Evolutionary conservation across 2,329 filamentous ascomycete species (phyloP), one percentile per base, ranked within the genome.

Genomic region (Penicillium sp.): DNA sequence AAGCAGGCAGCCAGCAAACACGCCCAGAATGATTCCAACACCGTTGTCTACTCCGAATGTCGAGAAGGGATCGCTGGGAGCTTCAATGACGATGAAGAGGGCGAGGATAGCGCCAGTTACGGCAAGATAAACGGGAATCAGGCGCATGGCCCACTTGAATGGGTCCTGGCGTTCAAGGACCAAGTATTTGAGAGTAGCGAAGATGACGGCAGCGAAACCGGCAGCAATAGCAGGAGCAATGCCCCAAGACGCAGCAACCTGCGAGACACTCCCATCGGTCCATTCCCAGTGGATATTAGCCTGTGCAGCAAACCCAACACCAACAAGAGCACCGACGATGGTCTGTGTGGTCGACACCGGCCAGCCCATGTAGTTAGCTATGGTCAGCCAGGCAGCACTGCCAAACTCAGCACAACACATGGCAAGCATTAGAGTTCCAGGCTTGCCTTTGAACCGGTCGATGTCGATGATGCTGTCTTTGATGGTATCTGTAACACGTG

Each of bases 1-100:
- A 23, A 61, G 8, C 4, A 65, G 51, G 17, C 64, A 67, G 10
- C 63, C 64, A 13, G 54, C 51, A 46, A 66, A 61, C 3, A 66
- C 63, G 17, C 64, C 64, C 3, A 67, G 40, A 12, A 67, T 58
- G 17, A 66, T 67, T 1, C 64, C 64, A 3, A 44, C 56, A 0
- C 54, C 60, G 27, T 61, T 66, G 17, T 62, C 64, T 18, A 52
- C 61, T 13, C 64, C 63, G 29, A 66, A 65, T 12, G n/a, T n/a
- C n/a, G n/a, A 49, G 0, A 57, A 61, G 7, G 62, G 60, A 0
- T 56, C 62, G 7, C 55, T 62, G 1, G 64, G 63, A 4, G 61
- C 62, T 51, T 66, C 62, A 52, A 80, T 69, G 41, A 87, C 77
- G 50, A 89, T 82, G 53, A 88, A 81, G 66, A 89, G 71, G 4